Evolutionary conservation across 306 rosid species (phyloP).

Genomic region (Cyamopsis tetragonoloba): DNA sequence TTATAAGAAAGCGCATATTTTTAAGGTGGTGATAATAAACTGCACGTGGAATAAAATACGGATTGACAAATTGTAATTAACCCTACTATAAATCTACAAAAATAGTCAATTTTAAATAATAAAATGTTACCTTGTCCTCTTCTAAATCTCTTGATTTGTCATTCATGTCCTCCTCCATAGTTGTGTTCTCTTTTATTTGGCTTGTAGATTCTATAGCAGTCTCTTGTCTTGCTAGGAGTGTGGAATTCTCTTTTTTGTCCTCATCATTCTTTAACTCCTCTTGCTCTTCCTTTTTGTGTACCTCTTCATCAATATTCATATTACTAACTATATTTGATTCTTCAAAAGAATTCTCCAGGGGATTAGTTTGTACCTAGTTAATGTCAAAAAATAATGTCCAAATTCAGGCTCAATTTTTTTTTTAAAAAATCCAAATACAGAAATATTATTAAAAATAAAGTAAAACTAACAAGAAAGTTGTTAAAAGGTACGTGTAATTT

Average conservation of each 20-base stretch:
- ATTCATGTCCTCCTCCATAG: neutral
- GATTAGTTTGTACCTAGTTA: constrained; percentile 27
- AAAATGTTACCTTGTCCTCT: constrained; percentile 15
- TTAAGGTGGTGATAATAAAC: no score
- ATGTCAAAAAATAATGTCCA: neutral
- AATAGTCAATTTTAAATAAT: neutral
- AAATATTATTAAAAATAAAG: no score
- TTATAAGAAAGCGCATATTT: no score
- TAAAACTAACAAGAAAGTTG: no score
- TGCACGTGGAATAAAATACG: no score
- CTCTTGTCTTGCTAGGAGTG: neutral
- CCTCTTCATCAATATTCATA: constrained; percentile 19
- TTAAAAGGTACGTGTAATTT: no score
- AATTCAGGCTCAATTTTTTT: neutral
- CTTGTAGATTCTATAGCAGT: neutral
- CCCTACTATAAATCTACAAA: neutral
- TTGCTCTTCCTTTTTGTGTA: neutral
- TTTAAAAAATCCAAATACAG: no score
- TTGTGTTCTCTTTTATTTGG: neutral
- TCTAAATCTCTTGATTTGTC: constrained; percentile 15
- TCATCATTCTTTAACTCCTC: constrained; percentile 14
- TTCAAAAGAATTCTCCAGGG: constrained; percentile 8
- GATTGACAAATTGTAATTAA: no score
- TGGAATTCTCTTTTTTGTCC: constrained; percentile 19
- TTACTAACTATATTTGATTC: constrained; percentile 6